These are phyloP conservation scores for Vitis cinerea DNA, from an alignment of 164 flowering plant genomes.

Conservation along the genomic window DNA sequence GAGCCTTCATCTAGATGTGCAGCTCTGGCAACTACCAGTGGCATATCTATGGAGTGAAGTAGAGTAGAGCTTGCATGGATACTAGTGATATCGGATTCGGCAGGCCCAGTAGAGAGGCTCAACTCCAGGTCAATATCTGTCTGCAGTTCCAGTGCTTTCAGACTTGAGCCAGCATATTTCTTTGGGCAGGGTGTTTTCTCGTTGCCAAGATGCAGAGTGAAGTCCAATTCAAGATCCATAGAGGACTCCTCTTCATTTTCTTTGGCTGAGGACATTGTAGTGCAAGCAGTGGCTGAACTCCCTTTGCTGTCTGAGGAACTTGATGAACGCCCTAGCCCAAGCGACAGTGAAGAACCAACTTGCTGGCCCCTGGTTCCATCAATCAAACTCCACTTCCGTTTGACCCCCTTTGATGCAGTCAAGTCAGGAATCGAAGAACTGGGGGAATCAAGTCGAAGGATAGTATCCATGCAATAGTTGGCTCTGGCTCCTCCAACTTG, in stretches of 20 bases:
- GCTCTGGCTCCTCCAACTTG: constrained; percentile 38
- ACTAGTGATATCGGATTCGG: constrained; percentile 76
- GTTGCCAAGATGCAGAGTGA: constrained; percentile 69
- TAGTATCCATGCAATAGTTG: constrained; percentile 46
- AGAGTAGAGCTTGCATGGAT: constrained; percentile 25
- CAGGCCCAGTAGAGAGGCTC: constrained; percentile 67
- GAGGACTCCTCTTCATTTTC: constrained; percentile 85
- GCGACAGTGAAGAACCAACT: constrained; percentile 54
- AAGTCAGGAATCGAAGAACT: constrained; percentile 29
- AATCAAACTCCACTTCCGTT: constrained; percentile 66
- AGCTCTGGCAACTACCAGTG: constrained; percentile 11
- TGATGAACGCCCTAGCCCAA: constrained; percentile 65
- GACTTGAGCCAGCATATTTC: constrained; percentile 24
- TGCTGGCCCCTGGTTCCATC: constrained; percentile 39
- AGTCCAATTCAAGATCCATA: constrained; percentile 79
- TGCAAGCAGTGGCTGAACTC: constrained; percentile 82
- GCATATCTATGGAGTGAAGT: constrained; percentile 20
- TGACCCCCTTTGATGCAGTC: constrained; percentile 54
- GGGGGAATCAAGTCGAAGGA: constrained; percentile 57
- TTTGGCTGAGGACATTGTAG: constrained; percentile 72
- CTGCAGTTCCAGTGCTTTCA: constrained; percentile 23
- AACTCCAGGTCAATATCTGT: constrained; percentile 67
- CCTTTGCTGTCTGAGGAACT: constrained; percentile 95
- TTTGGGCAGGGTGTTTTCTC: constrained; percentile 51
- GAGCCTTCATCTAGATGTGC: constrained; percentile 46